phyloP scores from a whole-genome alignment of 345 rosid species.

The Sonneratia alba region DNA sequence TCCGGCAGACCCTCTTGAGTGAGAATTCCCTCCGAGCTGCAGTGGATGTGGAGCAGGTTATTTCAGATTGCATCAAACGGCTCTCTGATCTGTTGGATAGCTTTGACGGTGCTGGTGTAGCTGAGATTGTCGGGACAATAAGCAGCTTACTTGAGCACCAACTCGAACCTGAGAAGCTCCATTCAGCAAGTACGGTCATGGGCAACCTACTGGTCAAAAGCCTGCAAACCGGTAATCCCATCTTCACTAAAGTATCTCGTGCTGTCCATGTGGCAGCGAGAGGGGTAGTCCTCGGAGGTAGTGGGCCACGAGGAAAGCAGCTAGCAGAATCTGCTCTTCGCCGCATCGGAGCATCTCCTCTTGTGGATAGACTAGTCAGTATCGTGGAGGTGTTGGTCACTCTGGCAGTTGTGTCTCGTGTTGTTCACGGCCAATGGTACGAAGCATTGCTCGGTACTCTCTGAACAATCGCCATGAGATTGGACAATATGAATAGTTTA shows the following conservation, averaged over 20 bases:
- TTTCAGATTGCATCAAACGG: slow-evolving; percentile 1
- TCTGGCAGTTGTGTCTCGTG: not conserved
- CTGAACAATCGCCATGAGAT: not conserved
- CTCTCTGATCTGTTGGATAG: not conserved
- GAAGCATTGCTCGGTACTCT: not conserved
- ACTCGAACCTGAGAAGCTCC: slow-evolving; percentile 19
- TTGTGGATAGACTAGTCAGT: not conserved
- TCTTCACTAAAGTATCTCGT: not conserved
- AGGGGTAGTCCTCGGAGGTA: not conserved
- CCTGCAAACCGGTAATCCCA: slow-evolving; percentile 1
- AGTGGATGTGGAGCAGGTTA: not conserved
- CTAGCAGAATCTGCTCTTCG: not conserved
- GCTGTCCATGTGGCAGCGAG: not conserved
- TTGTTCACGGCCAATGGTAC: slow-evolving; percentile 3
- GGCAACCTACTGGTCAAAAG: not conserved
- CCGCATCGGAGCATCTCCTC: slow-evolving; percentile 1
- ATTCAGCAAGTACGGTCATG: not conserved
- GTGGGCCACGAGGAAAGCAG: not conserved
- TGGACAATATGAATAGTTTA: not conserved
- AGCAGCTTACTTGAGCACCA: slow-evolving; percentile 20
- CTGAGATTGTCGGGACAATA: slow-evolving; percentile 37
- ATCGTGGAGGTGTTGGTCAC: not conserved
- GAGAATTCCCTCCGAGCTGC: not conserved
- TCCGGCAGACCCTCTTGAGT: not conserved
- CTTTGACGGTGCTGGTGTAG: slow-evolving; percentile 7